phyloP scores from a whole-genome alignment of 2,329 filamentous ascomycete species.

The Davidsoniella virescens region DNA sequence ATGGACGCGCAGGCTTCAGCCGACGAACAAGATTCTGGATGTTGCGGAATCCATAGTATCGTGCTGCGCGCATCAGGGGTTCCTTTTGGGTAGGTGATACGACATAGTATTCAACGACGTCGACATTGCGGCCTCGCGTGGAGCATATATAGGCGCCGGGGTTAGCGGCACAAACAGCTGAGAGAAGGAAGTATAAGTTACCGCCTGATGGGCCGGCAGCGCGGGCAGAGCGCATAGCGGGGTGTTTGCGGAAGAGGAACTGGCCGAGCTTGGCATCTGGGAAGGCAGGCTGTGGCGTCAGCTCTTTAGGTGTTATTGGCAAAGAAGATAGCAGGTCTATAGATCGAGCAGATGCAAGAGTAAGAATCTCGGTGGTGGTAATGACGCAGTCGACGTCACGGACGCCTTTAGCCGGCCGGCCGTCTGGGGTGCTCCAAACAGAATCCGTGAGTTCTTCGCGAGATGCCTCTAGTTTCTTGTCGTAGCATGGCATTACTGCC shows the following conservation, averaged over 20 bases:
- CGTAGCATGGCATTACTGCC: slow-evolving; percentile 95
- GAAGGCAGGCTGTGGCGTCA: slow-evolving; percentile 40
- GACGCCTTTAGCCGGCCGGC: slow-evolving; percentile 36
- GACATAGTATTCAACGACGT: slow-evolving; percentile 76
- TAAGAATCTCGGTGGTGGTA: slow-evolving; percentile 84
- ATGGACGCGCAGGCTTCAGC: slow-evolving; percentile 63
- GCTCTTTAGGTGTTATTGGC: slow-evolving; percentile 33
- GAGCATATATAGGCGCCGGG: slow-evolving; percentile 57
- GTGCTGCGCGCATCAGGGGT: slow-evolving; percentile 59
- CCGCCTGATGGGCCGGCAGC: slow-evolving; percentile 72
- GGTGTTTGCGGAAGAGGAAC: slow-evolving; percentile 51
- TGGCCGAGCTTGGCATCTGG: slow-evolving; percentile 53
- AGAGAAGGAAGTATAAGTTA: slow-evolving; percentile 71
- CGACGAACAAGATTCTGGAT: slow-evolving; percentile 95
- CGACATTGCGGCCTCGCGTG: slow-evolving; percentile 67
- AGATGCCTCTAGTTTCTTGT: slow-evolving; percentile 95
- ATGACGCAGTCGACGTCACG: slow-evolving; percentile 97
- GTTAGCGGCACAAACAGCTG: slow-evolving; percentile 52
- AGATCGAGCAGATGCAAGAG: slow-evolving; percentile 66
- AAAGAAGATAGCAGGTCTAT: slow-evolving; percentile 50
- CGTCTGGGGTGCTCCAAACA: slow-evolving; percentile 43
- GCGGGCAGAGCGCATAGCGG: slow-evolving; percentile 24
- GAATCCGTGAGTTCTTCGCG: slow-evolving; percentile 77
- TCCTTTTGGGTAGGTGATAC: slow-evolving; percentile 34
- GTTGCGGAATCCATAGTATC: slow-evolving; percentile 95